phyloP scores from a whole-genome alignment of 352 stramenopile species.

The Globisporangium rhizosaccharum region DNA sequence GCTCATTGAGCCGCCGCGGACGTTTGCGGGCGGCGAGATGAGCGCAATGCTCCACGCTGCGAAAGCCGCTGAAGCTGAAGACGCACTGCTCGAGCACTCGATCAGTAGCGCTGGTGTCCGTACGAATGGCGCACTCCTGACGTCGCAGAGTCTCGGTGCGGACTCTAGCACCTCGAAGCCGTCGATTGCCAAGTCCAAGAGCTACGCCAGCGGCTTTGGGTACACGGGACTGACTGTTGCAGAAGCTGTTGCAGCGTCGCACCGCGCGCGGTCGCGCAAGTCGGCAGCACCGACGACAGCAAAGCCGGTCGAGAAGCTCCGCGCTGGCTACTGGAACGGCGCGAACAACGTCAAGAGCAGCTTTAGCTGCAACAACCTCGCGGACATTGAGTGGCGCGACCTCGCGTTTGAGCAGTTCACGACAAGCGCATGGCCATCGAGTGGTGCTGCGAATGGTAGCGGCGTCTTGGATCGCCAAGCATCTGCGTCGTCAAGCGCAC shows the following conservation, averaged over 20 bases:
- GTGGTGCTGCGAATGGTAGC: background rate
- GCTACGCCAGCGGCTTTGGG: constrained; percentile 47
- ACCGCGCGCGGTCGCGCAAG: constrained; percentile 47
- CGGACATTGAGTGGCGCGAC: constrained; percentile 53
- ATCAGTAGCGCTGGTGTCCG: constrained; percentile 1
- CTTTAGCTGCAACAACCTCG: constrained; percentile 78
- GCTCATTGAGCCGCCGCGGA: constrained; percentile 21
- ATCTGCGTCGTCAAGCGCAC: background rate
- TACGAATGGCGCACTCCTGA: constrained; percentile 5
- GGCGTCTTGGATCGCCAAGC: too few species aligned
- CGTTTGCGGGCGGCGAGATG: constrained; percentile 36
- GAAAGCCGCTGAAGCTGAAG: constrained; percentile 12
- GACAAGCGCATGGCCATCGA: background rate
- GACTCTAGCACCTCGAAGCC: constrained; percentile 4
- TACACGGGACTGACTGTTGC: constrained; percentile 52
- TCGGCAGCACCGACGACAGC: constrained; percentile 15
- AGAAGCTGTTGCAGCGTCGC: constrained; percentile 56
- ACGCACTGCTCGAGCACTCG: constrained; percentile 3
- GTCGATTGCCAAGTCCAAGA: constrained; percentile 54
- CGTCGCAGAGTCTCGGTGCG: constrained; percentile 1
- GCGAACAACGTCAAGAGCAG: constrained; percentile 71
- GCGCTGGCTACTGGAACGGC: constrained; percentile 67
- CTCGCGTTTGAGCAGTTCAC: constrained; percentile 30
- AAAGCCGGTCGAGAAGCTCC: constrained; percentile 38
- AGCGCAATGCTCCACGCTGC: constrained; percentile 10